Conservation (phyloP, 2,329 filamentous ascomycete species). For the Penicillium brevicompactum region DNA sequence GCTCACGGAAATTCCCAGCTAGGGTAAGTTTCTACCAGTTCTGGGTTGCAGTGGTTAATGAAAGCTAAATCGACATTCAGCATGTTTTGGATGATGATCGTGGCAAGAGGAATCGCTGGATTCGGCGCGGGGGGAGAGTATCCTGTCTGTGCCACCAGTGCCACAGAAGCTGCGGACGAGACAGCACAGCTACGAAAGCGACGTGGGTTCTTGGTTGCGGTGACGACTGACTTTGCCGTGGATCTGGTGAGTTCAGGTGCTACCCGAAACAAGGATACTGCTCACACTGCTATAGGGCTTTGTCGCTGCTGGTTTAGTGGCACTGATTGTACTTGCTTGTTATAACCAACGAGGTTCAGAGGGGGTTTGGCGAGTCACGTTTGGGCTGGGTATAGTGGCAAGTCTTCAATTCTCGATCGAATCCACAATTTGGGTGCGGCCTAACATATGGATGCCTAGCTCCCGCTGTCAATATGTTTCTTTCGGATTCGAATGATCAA, state of each 20-base stretch:
- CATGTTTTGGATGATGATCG: conserved; percentile 56
- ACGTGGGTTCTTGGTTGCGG: conserved; percentile 29
- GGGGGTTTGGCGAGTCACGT: conserved; percentile 53
- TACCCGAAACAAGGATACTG: background rate
- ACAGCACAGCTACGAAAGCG: conserved; percentile 20
- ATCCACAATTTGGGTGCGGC: too few relatives aligned
- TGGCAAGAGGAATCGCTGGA: conserved; percentile 27
- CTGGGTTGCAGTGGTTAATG: too few relatives aligned
- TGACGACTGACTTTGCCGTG: conserved; percentile 28
- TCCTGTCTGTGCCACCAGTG: conserved; percentile 31
- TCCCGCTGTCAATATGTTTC: conserved; percentile 54
- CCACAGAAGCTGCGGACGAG: conserved; percentile 31
- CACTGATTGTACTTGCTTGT: conserved; percentile 28
- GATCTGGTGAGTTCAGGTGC: conserved; percentile 17
- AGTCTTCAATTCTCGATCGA: background rate
- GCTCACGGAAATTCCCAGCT: conserved; percentile 43
- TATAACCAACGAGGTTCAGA: conserved; percentile 21
- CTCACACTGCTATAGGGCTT: conserved; percentile 22
- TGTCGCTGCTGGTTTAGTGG: conserved; percentile 24
- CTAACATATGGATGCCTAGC: conserved; percentile 16
- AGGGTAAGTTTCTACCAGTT: conserved; percentile 25
- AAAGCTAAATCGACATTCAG: conserved; percentile 4
- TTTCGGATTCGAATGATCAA: conserved; percentile 57
- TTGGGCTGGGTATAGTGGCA: conserved; percentile 52
- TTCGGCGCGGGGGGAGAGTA: conserved; percentile 47